Percentiles rank a stretch among this genome's conserved stretches.
phyloP scores from a whole-genome alignment of 139 green algal species.

The Tetraselmis chui region DNA sequence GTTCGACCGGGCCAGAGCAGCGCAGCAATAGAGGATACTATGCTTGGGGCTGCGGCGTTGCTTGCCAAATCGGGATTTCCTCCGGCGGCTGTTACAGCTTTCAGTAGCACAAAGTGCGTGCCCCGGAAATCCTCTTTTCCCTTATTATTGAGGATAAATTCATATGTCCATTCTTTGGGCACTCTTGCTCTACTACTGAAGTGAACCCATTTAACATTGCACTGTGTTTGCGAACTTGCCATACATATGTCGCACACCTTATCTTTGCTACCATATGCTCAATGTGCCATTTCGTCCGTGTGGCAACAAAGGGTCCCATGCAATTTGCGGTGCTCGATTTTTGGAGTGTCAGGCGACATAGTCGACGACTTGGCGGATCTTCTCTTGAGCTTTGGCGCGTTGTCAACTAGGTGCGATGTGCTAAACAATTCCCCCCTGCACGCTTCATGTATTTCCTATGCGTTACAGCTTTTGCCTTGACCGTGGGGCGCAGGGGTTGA shows the following conservation, averaged over 20 bases:
- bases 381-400: slow-evolving; percentile 52
- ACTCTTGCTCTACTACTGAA: background rate
- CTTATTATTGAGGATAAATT: too few species aligned
- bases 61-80: background rate
- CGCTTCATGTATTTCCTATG: slow-evolving; percentile 5
- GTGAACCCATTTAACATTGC: background rate
- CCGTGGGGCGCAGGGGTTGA: too few species aligned
- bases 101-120: background rate
- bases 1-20: too few species aligned
- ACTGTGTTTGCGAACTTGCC: too few species aligned
- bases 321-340: slow-evolving; percentile 11
- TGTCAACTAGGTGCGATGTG: slow-evolving; percentile 36
- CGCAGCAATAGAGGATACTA: background rate
- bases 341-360: slow-evolving; percentile 22
- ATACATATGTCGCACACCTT: too few species aligned
- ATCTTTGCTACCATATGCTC: too few species aligned
- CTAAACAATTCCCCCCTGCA: background rate
- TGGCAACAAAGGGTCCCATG: slow-evolving; percentile 1
- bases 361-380: slow-evolving; percentile 52
- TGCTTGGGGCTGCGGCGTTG: background rate
- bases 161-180: background rate
- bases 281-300: too few species aligned
- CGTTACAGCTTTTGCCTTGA: too few species aligned
- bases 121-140: too few species aligned
- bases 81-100: background rate